Evolutionary conservation across 208 protist genomes (phyloP).

Genomic region (Wallacemonas sp.): DNA sequence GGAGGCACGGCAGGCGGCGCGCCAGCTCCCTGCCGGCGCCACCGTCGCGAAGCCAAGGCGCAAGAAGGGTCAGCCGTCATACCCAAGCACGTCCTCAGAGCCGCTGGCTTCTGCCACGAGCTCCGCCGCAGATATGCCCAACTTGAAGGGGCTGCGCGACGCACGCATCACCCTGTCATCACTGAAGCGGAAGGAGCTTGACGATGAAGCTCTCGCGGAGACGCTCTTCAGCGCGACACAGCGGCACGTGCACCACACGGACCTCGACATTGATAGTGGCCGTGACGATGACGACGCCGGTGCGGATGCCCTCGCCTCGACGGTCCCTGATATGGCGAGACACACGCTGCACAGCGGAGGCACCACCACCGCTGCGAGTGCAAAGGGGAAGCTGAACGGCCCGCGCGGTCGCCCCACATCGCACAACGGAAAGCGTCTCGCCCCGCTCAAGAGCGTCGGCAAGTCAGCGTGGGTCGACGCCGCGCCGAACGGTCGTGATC

Average conservation of each 20-base stretch:
- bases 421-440: slow-evolving; percentile 12
- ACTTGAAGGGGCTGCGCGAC: slow-evolving; percentile 40
- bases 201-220: slow-evolving; percentile 38
- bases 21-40: background rate
- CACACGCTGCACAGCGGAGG: background rate
- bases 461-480: background rate
- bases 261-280: background rate
- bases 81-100: slow-evolving; percentile 6
- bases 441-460: slow-evolving; percentile 1
- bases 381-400: no score
- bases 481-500: background rate
- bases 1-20: background rate
- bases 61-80: slow-evolving; percentile 5
- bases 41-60: background rate
- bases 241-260: slow-evolving; percentile 11
- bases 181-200: slow-evolving; percentile 74
- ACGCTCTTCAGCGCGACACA: slow-evolving; percentile 41
- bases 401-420: no score
- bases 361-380: background rate
- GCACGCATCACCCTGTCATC: slow-evolving; percentile 75
- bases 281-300: slow-evolving; percentile 26
- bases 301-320: slow-evolving; percentile 31
- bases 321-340: slow-evolving; percentile 26
- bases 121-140: slow-evolving; percentile 15
- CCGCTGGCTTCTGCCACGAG: background rate